Evolutionary conservation across 2,329 filamentous ascomycete genomes (phyloP).

Genomic region (Fusarium pilosicola): DNA sequence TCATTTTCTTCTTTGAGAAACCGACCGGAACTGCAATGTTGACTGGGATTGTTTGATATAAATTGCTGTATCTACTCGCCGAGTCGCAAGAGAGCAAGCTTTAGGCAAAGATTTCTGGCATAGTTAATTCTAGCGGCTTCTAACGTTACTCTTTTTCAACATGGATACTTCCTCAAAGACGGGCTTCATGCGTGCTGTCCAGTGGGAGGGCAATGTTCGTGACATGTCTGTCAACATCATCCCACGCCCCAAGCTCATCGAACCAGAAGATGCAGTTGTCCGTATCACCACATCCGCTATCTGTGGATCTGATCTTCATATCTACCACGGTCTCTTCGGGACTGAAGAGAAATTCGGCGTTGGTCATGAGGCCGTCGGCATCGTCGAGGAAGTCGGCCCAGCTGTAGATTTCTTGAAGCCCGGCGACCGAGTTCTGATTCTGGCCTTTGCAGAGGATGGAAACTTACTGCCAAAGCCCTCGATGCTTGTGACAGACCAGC

Average conservation of each 20-base stretch:
- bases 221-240: constrained; percentile 21
- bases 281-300: constrained; percentile 12
- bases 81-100: accelerated
- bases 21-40: accelerated
- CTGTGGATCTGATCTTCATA: constrained; percentile 8
- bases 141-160: accelerated
- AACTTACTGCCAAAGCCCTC: neutral
- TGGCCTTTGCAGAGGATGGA: neutral
- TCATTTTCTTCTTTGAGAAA: neutral
- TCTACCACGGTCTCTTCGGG: neutral
- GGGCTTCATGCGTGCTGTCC: constrained; percentile 11
- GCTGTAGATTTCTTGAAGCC: constrained; percentile 13
- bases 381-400: constrained; percentile 7
- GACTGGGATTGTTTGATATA: accelerated
- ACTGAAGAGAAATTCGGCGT: neutral
- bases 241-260: neutral
- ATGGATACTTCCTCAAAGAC: neutral
- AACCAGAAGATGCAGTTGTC: constrained; percentile 14
- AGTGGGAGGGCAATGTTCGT: constrained; percentile 17
- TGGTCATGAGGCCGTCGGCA: constrained; percentile 1
- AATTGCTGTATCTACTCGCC: neutral
- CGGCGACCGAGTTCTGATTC: constrained; percentile 2
- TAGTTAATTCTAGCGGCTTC: accelerated
- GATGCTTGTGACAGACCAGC: neutral
- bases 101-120: accelerated